Conservation (phyloP, 2,329 filamentous ascomycete genomes). For the Fusarium vanettenii region DNA sequence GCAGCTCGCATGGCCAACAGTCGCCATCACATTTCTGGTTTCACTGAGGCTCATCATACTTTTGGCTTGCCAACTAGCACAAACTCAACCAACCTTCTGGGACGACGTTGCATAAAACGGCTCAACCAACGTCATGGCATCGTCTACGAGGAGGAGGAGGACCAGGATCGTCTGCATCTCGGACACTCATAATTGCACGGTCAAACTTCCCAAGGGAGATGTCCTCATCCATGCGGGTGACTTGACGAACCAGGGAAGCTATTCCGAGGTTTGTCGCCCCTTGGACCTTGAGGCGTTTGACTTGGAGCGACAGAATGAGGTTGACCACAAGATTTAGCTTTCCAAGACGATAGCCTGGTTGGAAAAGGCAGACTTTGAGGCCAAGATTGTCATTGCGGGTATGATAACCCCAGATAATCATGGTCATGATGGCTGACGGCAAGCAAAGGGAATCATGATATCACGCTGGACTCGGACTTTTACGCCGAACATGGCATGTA, state of each 20-base stretch:
- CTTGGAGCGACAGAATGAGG: neutral
- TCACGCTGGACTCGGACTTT: constrained; percentile 75
- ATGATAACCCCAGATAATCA: constrained; percentile 27
- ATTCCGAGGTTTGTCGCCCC: constrained; percentile 57
- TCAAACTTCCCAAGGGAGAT: constrained; percentile 76
- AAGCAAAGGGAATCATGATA: constrained; percentile 77
- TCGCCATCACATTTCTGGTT: constrained; percentile 3
- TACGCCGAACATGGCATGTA: constrained; percentile 63
- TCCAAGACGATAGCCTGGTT: constrained; percentile 74
- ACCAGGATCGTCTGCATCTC: constrained; percentile 81
- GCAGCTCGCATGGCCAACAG: constrained; percentile 10
- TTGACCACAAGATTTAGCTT: constrained; percentile 52
- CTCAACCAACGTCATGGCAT: constrained; percentile 26
- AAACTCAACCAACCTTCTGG: constrained; percentile 30
- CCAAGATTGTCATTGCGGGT: constrained; percentile 78
- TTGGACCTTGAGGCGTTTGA: neutral
- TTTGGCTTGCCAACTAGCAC: constrained; percentile 21
- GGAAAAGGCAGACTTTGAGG: constrained; percentile 73
- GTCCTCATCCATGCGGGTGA: constrained; percentile 83
- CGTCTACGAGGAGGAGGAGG: constrained; percentile 51
- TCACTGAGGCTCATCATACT: constrained; percentile 26
- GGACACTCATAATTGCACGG: constrained; percentile 77
- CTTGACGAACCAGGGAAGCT: constrained; percentile 77
- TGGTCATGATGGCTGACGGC: constrained; percentile 12
- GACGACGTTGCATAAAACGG: constrained; percentile 21